These are phyloP conservation scores for Aureobasidium sp. DNA, from an alignment of 2,329 filamentous ascomycete species.

Conservation along the genomic window DNA sequence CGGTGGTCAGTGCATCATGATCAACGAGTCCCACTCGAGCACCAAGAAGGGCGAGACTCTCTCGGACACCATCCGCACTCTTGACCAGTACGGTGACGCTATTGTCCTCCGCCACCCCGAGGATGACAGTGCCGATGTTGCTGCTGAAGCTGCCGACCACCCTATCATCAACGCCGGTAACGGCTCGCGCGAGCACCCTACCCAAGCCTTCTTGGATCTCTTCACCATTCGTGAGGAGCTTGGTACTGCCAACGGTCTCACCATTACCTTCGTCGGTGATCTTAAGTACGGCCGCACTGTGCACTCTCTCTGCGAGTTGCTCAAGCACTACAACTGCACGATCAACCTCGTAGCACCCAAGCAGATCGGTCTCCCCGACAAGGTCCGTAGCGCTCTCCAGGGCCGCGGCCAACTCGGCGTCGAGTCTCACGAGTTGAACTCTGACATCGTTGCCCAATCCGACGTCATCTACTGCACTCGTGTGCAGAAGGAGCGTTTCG, in stretches of 20 bases:
- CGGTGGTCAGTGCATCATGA: slow-evolving; percentile 75
- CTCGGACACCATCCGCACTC: slow-evolving; percentile 86
- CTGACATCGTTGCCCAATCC: slow-evolving; percentile 75
- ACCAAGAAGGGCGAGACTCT: slow-evolving; percentile 92
- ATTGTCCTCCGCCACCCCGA: slow-evolving; percentile 93
- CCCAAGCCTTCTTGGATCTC: slow-evolving; percentile 92
- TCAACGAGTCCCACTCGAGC: slow-evolving; percentile 77
- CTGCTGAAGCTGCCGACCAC: slow-evolving; percentile 79
- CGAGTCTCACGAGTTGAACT: slow-evolving; percentile 72
- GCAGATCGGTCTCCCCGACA: slow-evolving; percentile 66
- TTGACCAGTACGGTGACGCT: slow-evolving; percentile 90
- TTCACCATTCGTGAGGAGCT: slow-evolving; percentile 98
- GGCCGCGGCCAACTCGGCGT: slow-evolving; percentile 67
- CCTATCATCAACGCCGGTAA: slow-evolving; percentile 97
- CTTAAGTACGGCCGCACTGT: slow-evolving; percentile 89
- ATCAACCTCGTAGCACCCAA: slow-evolving; percentile 86
- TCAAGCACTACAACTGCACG: slow-evolving; percentile 90
- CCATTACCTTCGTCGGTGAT: slow-evolving; percentile 92
- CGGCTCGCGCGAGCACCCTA: slow-evolving; percentile 91
- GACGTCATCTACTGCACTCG: slow-evolving; percentile 97
- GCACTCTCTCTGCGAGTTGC: slow-evolving; percentile 87
- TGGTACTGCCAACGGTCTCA: slow-evolving; percentile 88
- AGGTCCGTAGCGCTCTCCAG: slow-evolving; percentile 66
- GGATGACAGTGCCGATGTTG: slow-evolving; percentile 70
- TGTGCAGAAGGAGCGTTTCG: slow-evolving; percentile 93